Evolutionary conservation across 1,284 basidiomycete genomes (phyloP).

Genomic region (Cystobasidium pallidum): DNA sequence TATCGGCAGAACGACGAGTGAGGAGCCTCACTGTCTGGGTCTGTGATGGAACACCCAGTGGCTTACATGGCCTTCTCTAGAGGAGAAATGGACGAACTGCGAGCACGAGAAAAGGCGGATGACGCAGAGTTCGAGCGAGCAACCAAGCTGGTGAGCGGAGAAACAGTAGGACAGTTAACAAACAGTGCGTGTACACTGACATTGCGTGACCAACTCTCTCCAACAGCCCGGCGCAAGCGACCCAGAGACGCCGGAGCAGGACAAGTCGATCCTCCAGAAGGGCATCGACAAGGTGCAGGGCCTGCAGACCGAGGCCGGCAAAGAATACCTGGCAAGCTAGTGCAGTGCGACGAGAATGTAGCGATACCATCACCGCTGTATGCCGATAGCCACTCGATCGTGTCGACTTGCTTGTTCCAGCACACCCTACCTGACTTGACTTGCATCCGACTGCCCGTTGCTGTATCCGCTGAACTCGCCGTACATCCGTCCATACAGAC

Average conservation of each 20-base stretch:
- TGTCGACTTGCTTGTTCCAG: background rate
- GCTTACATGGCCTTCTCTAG: background rate
- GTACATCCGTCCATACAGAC: too few species aligned
- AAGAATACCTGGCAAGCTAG: conserved; percentile 40
- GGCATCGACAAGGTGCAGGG: conserved; percentile 24
- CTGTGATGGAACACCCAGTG: too few species aligned
- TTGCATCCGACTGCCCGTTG: background rate
- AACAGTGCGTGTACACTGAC: too few species aligned
- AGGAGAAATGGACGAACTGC: conserved; percentile 27
- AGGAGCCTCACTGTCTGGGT: too few species aligned
- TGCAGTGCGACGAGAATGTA: background rate
- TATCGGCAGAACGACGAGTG: conserved; percentile 22
- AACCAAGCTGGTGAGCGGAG: conserved; percentile 25
- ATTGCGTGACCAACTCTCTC: too few species aligned
- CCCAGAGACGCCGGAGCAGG: conserved; percentile 4
- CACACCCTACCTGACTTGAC: background rate
- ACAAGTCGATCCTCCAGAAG: conserved; percentile 30
- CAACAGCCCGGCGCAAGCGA: conserved; percentile 25
- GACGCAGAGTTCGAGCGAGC: conserved; percentile 37
- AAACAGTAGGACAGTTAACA: too few species aligned
- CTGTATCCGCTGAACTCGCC: background rate
- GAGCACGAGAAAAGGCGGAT: conserved; percentile 15
- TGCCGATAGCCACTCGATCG: too few species aligned
- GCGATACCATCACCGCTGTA: background rate
- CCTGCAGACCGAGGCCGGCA: conserved; percentile 31